Conservation (phyloP, 805 yeast genomes). For the Wickerhamomyces tratensis region DNA sequence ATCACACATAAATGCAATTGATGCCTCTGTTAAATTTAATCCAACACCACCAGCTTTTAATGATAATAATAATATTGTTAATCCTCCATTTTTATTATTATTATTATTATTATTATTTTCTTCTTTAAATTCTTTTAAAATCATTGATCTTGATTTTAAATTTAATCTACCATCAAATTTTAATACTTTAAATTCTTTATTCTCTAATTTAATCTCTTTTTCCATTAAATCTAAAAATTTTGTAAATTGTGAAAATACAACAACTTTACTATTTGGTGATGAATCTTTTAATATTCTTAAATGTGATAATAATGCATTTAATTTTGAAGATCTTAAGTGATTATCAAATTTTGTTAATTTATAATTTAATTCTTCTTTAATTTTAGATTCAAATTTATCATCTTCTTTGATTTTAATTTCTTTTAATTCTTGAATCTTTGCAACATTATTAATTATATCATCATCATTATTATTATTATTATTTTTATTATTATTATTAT, state of each 20-base stretch:
- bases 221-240: conserved; percentile 71
- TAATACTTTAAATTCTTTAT: conserved; percentile 38
- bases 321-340: conserved; percentile 52
- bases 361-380: conserved; percentile 6
- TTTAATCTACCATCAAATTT: conserved; percentile 80
- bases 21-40: conserved; percentile 75
- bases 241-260: conserved; percentile 88
- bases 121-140: conserved; percentile 45
- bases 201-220: conserved; percentile 37
- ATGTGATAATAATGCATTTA: conserved; percentile 57
- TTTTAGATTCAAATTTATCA: conserved; percentile 13
- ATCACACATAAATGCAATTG: conserved; percentile 82
- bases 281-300: conserved; percentile 42
- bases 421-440: no score
- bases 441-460: no score
- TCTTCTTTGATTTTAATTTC: conserved; percentile 10
- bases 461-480: no score
- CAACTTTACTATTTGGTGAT: conserved; percentile 60
- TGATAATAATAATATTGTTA: conserved; percentile 54
- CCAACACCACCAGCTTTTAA: conserved; percentile 95
- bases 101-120: conserved; percentile 5
- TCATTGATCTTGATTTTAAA: conserved; percentile 51
- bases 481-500: no score
- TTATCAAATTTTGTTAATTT: conserved; percentile 16
- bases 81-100: conserved; percentile 14